A percentile compares a stretch with the other conserved stretches of the same genome.
Evolutionary conservation across 352 stramenopile species (phyloP).

Genomic region (Thalassiosira pacifica): DNA sequence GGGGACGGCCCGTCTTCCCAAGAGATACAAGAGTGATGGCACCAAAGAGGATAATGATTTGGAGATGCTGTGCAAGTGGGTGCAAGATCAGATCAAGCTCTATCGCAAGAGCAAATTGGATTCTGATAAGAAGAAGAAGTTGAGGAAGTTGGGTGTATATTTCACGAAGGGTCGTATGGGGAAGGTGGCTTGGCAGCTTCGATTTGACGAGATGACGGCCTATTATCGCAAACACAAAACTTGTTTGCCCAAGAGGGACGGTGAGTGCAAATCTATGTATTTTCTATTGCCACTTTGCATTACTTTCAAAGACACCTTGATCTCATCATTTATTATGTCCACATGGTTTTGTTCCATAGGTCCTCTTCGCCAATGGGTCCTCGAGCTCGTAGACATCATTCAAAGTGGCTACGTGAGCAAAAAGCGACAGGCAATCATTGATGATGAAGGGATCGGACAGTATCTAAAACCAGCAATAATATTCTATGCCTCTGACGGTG

Average conservation of each 20-base stretch:
- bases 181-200: constrained; percentile 6
- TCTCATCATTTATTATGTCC: neutral
- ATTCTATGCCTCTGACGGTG: too few species aligned
- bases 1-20: constrained; percentile 14
- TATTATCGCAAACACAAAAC: constrained; percentile 18
- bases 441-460: neutral
- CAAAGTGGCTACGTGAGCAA: constrained; percentile 3
- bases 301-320: neutral
- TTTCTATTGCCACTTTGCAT: neutral
- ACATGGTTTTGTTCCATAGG: too few species aligned
- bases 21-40: neutral
- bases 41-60: constrained; percentile 8
- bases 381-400: constrained; percentile 13
- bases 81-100: neutral
- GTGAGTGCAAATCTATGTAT: constrained; percentile 3
- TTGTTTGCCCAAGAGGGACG: constrained; percentile 27
- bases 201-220: constrained; percentile 26
- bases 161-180: constrained; percentile 18
- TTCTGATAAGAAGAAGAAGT: constrained; percentile 25
- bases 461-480: constrained; percentile 8
- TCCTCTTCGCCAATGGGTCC: constrained; percentile 30
- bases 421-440: constrained; percentile 10
- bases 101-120: constrained; percentile 15
- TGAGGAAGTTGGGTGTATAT: constrained; percentile 17
- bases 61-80: constrained; percentile 17